Conservation (phyloP, 2,329 filamentous ascomycete species). For the Clonostachys rosea region DNA sequence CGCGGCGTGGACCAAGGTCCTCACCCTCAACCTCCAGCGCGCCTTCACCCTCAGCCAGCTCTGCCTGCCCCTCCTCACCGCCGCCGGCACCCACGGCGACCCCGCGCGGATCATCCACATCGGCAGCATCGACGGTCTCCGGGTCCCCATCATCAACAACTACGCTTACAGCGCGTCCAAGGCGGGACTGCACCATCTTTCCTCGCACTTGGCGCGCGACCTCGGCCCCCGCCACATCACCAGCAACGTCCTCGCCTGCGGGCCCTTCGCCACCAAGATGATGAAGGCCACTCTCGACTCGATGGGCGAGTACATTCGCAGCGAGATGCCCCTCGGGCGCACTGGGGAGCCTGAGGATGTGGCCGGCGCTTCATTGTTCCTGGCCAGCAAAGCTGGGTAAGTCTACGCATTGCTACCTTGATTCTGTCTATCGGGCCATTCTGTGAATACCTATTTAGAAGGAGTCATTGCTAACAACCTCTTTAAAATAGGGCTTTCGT, state of each 20-base stretch:
- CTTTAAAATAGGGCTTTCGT: conserved; percentile 1
- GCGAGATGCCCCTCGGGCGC: conserved; percentile 58
- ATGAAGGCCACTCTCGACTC: conserved; percentile 56
- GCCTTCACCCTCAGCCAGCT: conserved; percentile 64
- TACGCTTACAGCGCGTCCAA: conserved; percentile 58
- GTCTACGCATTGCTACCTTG: conserved; percentile 5
- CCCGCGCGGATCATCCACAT: conserved; percentile 61
- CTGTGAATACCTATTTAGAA: background rate
- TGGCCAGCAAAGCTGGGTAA: conserved; percentile 61
- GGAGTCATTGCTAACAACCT: conserved; percentile 2
- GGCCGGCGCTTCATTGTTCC: conserved; percentile 66
- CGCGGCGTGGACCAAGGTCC: conserved; percentile 50
- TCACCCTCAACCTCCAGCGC: conserved; percentile 63
- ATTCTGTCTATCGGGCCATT: background rate
- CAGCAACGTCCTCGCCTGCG: conserved; percentile 66
- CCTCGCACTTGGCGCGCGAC: conserved; percentile 52
- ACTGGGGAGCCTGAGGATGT: conserved; percentile 67
- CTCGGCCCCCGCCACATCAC: conserved; percentile 57
- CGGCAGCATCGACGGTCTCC: conserved; percentile 57
- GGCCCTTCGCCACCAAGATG: conserved; percentile 67
- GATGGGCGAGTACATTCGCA: conserved; percentile 48
- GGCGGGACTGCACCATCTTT: conserved; percentile 61
- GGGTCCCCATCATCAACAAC: conserved; percentile 53
- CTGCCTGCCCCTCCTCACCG: conserved; percentile 54
- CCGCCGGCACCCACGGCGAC: conserved; percentile 20